These are phyloP conservation scores for Phaeosphaeriaceae sp. DNA, from an alignment of 2,329 filamentous ascomycete genomes.

Conservation along the genomic window DNA sequence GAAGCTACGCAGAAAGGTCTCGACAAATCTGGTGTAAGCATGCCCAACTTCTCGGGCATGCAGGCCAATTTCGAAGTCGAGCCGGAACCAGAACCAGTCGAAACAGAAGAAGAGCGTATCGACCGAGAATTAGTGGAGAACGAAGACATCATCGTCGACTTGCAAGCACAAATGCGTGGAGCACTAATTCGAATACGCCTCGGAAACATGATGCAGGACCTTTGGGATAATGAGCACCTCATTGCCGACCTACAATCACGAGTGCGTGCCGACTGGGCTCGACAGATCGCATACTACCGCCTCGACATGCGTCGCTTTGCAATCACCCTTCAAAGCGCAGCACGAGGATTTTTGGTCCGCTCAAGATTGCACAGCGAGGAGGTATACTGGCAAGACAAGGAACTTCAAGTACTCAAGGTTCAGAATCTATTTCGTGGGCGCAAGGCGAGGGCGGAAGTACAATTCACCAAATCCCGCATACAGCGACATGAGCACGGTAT, in stretches of 20 bases:
- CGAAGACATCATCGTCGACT: constrained; percentile 73
- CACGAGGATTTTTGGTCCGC: constrained; percentile 78
- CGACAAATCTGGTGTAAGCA: constrained; percentile 91
- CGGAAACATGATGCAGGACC: constrained; percentile 81
- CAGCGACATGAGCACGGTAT: constrained; percentile 55
- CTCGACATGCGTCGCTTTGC: constrained; percentile 85
- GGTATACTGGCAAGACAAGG: constrained; percentile 71
- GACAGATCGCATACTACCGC: constrained; percentile 83
- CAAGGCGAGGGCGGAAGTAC: constrained; percentile 57
- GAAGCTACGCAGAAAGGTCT: constrained; percentile 97
- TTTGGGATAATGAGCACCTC: constrained; percentile 85
- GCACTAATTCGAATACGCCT: constrained; percentile 79
- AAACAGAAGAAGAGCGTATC: constrained; percentile 89
- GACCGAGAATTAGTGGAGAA: constrained; percentile 82
- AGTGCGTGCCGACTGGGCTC: constrained; percentile 84
- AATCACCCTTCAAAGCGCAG: constrained; percentile 77
- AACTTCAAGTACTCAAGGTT: constrained; percentile 75
- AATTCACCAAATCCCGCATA: constrained; percentile 56
- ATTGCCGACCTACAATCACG: constrained; percentile 84
- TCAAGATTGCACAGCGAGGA: constrained; percentile 68
- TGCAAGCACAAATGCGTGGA: constrained; percentile 87
- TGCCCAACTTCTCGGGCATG: constrained; percentile 99
- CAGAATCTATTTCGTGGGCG: constrained; percentile 81
- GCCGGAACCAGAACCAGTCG: constrained; percentile 75
- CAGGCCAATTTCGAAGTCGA: constrained; percentile 93